Evolutionary conservation across 805 yeast species (phyloP), one percentile per base, ranked within the genome.

Genomic region (Grigorovia yakushimaensis): DNA sequence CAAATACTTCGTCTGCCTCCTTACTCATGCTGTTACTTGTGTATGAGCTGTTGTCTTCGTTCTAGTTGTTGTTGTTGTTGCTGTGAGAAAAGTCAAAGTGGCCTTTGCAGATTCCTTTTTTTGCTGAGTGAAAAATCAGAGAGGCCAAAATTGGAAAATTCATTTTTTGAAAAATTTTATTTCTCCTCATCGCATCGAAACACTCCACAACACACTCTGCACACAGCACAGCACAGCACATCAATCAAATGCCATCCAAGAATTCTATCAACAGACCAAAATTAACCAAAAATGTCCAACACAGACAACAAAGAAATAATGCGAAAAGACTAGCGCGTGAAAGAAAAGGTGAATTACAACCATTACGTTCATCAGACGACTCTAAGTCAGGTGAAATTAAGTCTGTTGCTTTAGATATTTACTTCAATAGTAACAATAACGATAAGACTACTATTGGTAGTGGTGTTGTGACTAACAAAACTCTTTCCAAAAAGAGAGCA

Each of bases 191-290:
- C 41, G 6, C 19, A n/a, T 41, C 19, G 30, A 22, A 20, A 13
- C 17, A 41, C 27, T 10, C 11, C 4, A 30, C 36, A 30, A 4
- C 6, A 30, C 6, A 10, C 4, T 7, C 36, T 7, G 10, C 6
- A 30, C 6, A 10, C 41, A 2, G 6, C 13, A n/a, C 5, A n/a
- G 11, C 42, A 41, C 37, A 35, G n/a, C 20, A 21, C 18, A 24
- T 21, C 27, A 23, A 8, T 42, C 53, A 41, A 19, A 86, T 86
- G 95, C 93, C 95, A 33, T 81, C 88, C 17, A 83, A 76, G 67
- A 87, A 85, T 72, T 78, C 88, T 41, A 73, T 87, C 54, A 88
- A 88, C 66, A 85, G 81, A 66, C 95, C 93, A 43, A 82, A 81
- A 62, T 77, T 75, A 55, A 74, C 76, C 51, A 65, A 78, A 37